phyloP scores from a whole-genome alignment of 2,329 filamentous ascomycete genomes.

The Blastomyces parvus region DNA sequence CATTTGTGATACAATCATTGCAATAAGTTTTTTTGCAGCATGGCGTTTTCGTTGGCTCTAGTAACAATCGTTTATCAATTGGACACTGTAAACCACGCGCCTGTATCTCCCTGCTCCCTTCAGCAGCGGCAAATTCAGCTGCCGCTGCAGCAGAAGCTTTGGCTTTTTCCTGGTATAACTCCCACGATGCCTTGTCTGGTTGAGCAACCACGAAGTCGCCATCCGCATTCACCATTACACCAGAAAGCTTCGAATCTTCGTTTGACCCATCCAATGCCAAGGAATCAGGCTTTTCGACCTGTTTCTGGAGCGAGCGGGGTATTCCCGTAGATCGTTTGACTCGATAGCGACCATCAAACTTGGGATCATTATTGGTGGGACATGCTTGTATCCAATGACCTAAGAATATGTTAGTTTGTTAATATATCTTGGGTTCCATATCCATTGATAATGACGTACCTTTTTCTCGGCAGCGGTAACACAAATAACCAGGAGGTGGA shows the following conservation, averaged over 20 bases:
- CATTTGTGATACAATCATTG: slow-evolving; percentile 98
- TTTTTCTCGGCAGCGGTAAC: slow-evolving; percentile 92
- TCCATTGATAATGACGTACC: slow-evolving; percentile 35
- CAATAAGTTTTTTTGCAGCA: slow-evolving; percentile 98
- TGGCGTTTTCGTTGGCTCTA: slow-evolving; percentile 97
- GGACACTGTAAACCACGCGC: slow-evolving; percentile 84
- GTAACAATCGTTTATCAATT: slow-evolving; percentile 95
- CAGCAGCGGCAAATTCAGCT: slow-evolving; percentile 65
- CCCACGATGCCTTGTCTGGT: slow-evolving; percentile 92
- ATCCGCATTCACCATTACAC: slow-evolving; percentile 95
- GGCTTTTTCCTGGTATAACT: slow-evolving; percentile 90
- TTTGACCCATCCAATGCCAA: slow-evolving; percentile 63
- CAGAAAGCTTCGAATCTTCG: slow-evolving; percentile 72
- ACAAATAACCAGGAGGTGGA: slow-evolving; percentile 87
- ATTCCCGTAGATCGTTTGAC: slow-evolving; percentile 97
- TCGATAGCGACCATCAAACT: slow-evolving; percentile 84
- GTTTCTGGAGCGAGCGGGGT: slow-evolving; percentile 87
- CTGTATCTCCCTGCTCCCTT: slow-evolving; percentile 76
- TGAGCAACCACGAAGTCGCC: slow-evolving; percentile 96
- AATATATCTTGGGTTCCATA: not conserved
- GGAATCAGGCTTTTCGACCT: slow-evolving; percentile 80
- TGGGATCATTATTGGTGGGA: slow-evolving; percentile 95
- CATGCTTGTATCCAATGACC: slow-evolving; percentile 98
- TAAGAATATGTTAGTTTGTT: slow-evolving; percentile 27
- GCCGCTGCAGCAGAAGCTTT: slow-evolving; percentile 77